phyloP scores from a whole-genome alignment of 2,329 filamentous ascomycete species.

The Aspergillus fischeri region DNA sequence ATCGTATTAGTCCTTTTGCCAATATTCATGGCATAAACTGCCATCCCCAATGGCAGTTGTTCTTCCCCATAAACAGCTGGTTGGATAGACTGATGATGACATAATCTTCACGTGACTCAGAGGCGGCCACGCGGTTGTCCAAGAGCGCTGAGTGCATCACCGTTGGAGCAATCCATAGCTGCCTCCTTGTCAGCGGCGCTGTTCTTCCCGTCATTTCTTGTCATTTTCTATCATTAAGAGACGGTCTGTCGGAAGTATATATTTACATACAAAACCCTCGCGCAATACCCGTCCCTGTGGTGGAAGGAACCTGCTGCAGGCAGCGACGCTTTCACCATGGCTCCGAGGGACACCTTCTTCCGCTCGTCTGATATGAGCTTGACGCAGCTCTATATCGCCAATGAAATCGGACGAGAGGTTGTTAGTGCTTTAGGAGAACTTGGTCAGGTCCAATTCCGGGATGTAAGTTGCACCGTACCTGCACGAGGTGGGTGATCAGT shows the following conservation, averaged over 20 bases:
- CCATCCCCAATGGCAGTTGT: not conserved
- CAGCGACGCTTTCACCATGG: conserved; percentile 47
- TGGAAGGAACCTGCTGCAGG: conserved; percentile 19
- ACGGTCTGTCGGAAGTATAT: not conserved
- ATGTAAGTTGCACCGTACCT: conserved; percentile 60
- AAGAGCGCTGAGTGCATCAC: conserved; percentile 5
- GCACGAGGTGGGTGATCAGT: not conserved
- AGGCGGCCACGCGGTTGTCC: conserved; percentile 19
- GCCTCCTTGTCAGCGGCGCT: conserved; percentile 14
- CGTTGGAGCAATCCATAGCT: conserved; percentile 7
- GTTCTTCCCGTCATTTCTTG: conserved; percentile 6
- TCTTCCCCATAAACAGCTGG: not conserved
- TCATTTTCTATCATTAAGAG: conserved; percentile 4
- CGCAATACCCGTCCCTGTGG: conserved; percentile 10
- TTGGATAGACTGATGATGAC: not conserved
- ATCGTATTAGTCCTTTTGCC: not conserved
- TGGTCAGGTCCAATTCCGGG: conserved; percentile 92
- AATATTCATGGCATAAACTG: not conserved
- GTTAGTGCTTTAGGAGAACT: conserved; percentile 95
- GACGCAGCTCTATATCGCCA: conserved; percentile 98
- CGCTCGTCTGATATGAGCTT: conserved; percentile 99
- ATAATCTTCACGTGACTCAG: conserved; percentile 13
- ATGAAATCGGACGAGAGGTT: conserved; percentile 97
- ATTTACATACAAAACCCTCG: conserved; percentile 1
- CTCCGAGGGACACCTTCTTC: conserved; percentile 87